Evolutionary conservation across 1,284 basidiomycete species (phyloP).

Genomic region (Xerocomus amazonicus): DNA sequence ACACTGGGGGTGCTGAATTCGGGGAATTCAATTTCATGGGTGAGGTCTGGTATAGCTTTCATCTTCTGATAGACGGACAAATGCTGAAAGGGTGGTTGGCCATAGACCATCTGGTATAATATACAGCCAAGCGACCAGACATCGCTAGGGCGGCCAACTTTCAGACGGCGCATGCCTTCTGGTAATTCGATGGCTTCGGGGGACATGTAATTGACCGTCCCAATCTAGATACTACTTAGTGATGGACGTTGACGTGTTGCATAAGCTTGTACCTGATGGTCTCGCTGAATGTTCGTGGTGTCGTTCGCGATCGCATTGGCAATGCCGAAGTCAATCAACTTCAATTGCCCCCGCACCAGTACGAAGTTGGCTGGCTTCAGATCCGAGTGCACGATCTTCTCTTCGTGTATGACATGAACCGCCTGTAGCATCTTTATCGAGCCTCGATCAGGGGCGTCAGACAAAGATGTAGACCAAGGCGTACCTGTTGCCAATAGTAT

Average conservation of each 20-base stretch:
- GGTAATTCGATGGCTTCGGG: slow-evolving; percentile 87
- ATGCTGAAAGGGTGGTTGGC: slow-evolving; percentile 88
- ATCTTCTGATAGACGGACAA: slow-evolving; percentile 83
- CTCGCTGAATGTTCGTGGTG: slow-evolving; percentile 93
- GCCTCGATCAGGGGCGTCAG: slow-evolving; percentile 1
- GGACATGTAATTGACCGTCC: slow-evolving; percentile 95
- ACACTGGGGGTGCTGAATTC: slow-evolving; percentile 42
- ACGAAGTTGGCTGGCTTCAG: slow-evolving; percentile 97
- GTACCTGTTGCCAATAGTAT: slow-evolving; percentile 92
- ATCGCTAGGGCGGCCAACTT: slow-evolving; percentile 85
- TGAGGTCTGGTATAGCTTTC: slow-evolving; percentile 78
- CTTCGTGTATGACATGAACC: slow-evolving; percentile 91
- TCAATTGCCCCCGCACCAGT: slow-evolving; percentile 86
- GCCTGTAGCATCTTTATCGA: slow-evolving; percentile 84
- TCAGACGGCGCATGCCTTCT: slow-evolving; percentile 72
- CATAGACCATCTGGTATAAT: slow-evolving; percentile 97
- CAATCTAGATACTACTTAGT: slow-evolving; percentile 53
- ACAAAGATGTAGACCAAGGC: slow-evolving; percentile 12
- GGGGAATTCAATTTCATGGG: slow-evolving; percentile 73
- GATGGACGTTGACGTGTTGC: neutral
- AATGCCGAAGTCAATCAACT: slow-evolving; percentile 96
- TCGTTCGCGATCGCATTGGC: slow-evolving; percentile 97
- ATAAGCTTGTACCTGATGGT: slow-evolving; percentile 67
- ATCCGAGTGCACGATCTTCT: slow-evolving; percentile 96
- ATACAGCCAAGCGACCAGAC: slow-evolving; percentile 99